Evolutionary conservation across 1,284 basidiomycete genomes (phyloP).

Genomic region (Tilletia setariae): DNA sequence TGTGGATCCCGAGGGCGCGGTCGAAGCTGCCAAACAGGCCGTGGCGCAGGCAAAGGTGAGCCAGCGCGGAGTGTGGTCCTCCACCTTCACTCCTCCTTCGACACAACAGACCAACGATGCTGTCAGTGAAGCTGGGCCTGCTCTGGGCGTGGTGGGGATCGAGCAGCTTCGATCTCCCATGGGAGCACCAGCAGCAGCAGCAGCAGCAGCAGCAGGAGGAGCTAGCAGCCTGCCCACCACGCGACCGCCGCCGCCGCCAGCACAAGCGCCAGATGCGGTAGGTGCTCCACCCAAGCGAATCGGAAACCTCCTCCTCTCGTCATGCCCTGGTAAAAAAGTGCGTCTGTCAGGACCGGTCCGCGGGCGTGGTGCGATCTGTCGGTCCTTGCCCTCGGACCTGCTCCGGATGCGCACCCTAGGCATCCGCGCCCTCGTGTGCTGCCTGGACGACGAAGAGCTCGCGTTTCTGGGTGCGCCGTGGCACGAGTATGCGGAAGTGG

Average conservation of each 20-base stretch:
- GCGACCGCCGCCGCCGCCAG: constrained; percentile 13
- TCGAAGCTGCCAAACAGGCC: constrained; percentile 6
- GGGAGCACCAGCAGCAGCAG: not conserved
- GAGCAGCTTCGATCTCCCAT: not conserved
- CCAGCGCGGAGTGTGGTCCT: not conserved
- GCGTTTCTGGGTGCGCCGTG: constrained; percentile 78
- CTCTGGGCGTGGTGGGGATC: too few relatives aligned
- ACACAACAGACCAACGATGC: not conserved
- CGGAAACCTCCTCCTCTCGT: constrained; percentile 86
- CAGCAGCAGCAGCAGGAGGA: constrained; percentile 10
- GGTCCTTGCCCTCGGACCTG: constrained; percentile 76
- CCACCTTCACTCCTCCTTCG: not conserved
- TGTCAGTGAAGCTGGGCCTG: too few relatives aligned
- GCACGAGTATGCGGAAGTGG: constrained; percentile 69
- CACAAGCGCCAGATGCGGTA: too few relatives aligned
- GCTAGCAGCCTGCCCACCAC: constrained; percentile 19
- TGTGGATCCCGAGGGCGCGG: constrained; percentile 3
- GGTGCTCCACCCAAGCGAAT: constrained; percentile 54
- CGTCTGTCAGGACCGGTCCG: constrained; percentile 75
- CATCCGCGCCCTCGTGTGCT: constrained; percentile 78
- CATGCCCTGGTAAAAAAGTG: constrained; percentile 95
- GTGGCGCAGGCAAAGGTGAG: constrained; percentile 1
- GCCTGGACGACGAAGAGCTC: constrained; percentile 82
- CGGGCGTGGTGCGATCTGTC: constrained; percentile 77
- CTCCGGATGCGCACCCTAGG: constrained; percentile 72